phyloP scores from a whole-genome alignment of 768 basidiomycete species.

The Pulveroboletus frians region DNA sequence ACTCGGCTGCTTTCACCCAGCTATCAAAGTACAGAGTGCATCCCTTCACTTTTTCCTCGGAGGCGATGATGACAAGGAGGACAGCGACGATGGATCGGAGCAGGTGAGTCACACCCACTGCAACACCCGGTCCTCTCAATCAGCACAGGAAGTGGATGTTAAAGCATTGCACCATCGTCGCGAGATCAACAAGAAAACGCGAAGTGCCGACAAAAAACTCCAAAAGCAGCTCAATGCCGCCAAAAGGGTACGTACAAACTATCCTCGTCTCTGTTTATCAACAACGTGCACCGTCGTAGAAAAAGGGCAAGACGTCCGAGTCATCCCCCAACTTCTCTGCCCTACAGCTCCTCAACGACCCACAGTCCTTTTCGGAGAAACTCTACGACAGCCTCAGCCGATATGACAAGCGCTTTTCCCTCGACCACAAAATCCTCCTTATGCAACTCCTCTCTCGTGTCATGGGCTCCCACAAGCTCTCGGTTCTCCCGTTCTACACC shows the following conservation, averaged over 20 bases:
- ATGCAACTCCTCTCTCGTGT: slow-evolving; percentile 96
- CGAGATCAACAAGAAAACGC: slow-evolving; percentile 92
- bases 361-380: slow-evolving; percentile 93
- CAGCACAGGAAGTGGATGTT: slow-evolving; percentile 53
- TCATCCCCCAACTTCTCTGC: slow-evolving; percentile 77
- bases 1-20: slow-evolving; percentile 89
- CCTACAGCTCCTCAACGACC: slow-evolving; percentile 87
- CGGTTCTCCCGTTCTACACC: slow-evolving; percentile 90
- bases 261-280: not conserved
- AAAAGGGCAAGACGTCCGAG: slow-evolving; percentile 28
- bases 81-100: slow-evolving; percentile 70
- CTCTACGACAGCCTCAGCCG: slow-evolving; percentile 78
- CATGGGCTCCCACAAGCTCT: slow-evolving; percentile 89
- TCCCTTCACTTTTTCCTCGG: slow-evolving; percentile 97
- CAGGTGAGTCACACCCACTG: slow-evolving; percentile 14
- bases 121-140: slow-evolving; percentile 4
- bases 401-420: slow-evolving; percentile 91
- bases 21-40: slow-evolving; percentile 89
- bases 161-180: slow-evolving; percentile 76
- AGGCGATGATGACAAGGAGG: slow-evolving; percentile 68
- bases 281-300: slow-evolving; percentile 35
- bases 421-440: slow-evolving; percentile 95
- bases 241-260: slow-evolving; percentile 53
- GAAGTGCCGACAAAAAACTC: slow-evolving; percentile 76
- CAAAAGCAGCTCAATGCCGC: slow-evolving; percentile 65